Percentiles rank a stretch among this genome's conserved stretches.
phyloP scores from a whole-genome alignment of 1,284 basidiomycete genomes.

The Meripilus lineatus region DNA sequence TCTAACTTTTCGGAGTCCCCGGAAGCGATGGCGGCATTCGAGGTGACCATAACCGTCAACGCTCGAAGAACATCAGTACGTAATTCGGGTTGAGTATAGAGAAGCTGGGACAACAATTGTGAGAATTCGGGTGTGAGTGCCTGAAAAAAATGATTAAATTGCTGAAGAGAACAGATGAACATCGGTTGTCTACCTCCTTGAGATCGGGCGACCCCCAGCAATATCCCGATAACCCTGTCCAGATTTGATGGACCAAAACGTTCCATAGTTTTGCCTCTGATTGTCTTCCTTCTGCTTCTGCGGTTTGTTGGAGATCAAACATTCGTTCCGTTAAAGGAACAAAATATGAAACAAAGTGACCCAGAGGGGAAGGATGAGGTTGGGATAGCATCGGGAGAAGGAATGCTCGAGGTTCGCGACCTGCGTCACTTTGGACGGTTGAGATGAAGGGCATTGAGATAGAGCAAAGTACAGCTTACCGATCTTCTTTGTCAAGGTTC shows the following conservation, averaged over 20 bases:
- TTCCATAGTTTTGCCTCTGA: conserved; percentile 94
- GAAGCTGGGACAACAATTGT: conserved; percentile 84
- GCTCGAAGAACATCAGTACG: conserved; percentile 81
- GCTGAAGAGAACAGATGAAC: not conserved
- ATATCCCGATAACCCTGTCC: conserved; percentile 88
- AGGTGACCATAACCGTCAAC: conserved; percentile 78
- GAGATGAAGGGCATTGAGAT: conserved; percentile 6
- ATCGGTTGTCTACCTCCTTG: conserved; percentile 35
- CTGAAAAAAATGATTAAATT: conserved; percentile 30
- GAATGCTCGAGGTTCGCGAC: conserved; percentile 79
- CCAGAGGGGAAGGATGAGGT: conserved; percentile 74
- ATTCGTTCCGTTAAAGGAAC: conserved; percentile 92
- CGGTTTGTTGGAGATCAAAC: conserved; percentile 81
- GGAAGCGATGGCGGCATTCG: conserved; percentile 48
- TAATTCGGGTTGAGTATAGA: conserved; percentile 86
- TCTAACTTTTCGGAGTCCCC: conserved; percentile 26
- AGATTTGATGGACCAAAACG: conserved; percentile 89
- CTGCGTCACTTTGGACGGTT: conserved; percentile 43
- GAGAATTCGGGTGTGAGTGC: conserved; percentile 74
- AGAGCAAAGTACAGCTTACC: conserved; percentile 42
- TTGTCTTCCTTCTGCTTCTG: conserved; percentile 63
- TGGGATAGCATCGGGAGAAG: conserved; percentile 88
- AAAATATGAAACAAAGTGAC: conserved; percentile 87
- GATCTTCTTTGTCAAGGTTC: conserved; percentile 76
- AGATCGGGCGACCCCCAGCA: conserved; percentile 62